Evolutionary conservation across 176 grass and related monocot species (phyloP).

Genomic region (Oryza longistaminata): DNA sequence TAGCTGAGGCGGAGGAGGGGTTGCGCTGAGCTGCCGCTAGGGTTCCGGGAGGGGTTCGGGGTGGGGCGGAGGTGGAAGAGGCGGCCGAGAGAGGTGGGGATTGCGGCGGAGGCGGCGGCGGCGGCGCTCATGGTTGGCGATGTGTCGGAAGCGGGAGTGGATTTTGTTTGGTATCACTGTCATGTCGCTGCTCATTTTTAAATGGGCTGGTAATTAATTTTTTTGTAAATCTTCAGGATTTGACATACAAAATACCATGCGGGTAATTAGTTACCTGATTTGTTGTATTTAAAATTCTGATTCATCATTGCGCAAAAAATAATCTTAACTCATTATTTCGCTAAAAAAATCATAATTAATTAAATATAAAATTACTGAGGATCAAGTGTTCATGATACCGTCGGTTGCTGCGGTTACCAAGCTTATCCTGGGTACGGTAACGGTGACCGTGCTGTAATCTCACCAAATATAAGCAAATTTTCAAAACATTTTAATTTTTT

Average conservation of each 20-base stretch:
- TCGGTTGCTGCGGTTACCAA: no score
- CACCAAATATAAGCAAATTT: no score
- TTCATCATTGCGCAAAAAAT: no score
- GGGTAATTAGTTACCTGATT: not conserved
- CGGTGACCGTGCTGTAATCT: no score
- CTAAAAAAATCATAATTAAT: no score
- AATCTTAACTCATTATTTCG: no score
- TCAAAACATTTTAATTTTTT: no score
- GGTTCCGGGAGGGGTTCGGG: not conserved
- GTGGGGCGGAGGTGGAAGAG: conserved; percentile 25
- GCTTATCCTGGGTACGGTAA: no score
- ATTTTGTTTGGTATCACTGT: not conserved
- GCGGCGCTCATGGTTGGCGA: conserved; percentile 32
- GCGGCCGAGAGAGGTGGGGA: conserved; percentile 9
- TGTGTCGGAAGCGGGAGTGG: conserved; percentile 26
- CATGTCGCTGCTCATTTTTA: not conserved
- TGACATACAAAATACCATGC: not conserved
- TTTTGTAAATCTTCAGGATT: not conserved
- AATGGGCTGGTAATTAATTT: not conserved
- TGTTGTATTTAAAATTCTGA: no score
- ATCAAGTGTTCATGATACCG: no score
- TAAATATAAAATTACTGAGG: not conserved
- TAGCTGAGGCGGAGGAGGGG: not conserved
- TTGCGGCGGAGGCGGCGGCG: conserved; percentile 4
- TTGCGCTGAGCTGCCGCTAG: not conserved